Conservation (phyloP, 2,329 filamentous ascomycete genomes). For the Talaromyces sp. region DNA sequence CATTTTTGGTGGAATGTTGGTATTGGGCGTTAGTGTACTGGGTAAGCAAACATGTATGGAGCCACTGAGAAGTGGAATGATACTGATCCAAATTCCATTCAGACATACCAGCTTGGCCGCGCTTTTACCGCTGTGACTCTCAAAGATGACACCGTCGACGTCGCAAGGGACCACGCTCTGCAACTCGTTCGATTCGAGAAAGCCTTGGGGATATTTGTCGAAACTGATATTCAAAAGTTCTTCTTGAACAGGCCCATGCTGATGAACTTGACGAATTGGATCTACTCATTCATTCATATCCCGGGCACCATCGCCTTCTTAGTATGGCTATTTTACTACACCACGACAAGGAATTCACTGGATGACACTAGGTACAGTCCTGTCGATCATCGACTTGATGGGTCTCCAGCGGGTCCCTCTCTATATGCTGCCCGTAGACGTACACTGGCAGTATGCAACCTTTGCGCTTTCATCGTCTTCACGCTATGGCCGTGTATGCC, state of each 20-base stretch:
- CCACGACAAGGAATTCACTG: conserved; percentile 57
- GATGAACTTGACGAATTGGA: conserved; percentile 67
- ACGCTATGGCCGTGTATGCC: conserved; percentile 61
- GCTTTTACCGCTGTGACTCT: conserved; percentile 69
- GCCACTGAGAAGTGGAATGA: neutral
- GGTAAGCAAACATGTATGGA: conserved; percentile 46
- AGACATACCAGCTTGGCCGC: conserved; percentile 72
- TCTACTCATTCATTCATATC: conserved; percentile 75
- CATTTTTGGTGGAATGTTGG: conserved; percentile 72
- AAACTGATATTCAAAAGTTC: conserved; percentile 59
- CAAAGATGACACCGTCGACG: conserved; percentile 63
- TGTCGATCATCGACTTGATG: conserved; percentile 31
- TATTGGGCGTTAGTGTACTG: conserved; percentile 76
- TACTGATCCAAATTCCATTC: neutral
- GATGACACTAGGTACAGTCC: conserved; percentile 23
- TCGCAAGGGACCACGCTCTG: conserved; percentile 66
- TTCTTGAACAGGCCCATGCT: conserved; percentile 54
- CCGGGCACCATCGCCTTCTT: conserved; percentile 71
- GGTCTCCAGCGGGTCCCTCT: conserved; percentile 48
- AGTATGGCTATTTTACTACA: conserved; percentile 66
- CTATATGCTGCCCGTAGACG: conserved; percentile 55
- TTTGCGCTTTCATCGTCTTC: conserved; percentile 59
- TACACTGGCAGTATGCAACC: conserved; percentile 58
- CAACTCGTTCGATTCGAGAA: conserved; percentile 66
- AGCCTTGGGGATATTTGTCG: conserved; percentile 61